Percentiles rank a stretch among this genome's conserved stretches.
phyloP scores from a whole-genome alignment of 192 early-diverging fungal species.

The Chytriomyces sp. region DNA sequence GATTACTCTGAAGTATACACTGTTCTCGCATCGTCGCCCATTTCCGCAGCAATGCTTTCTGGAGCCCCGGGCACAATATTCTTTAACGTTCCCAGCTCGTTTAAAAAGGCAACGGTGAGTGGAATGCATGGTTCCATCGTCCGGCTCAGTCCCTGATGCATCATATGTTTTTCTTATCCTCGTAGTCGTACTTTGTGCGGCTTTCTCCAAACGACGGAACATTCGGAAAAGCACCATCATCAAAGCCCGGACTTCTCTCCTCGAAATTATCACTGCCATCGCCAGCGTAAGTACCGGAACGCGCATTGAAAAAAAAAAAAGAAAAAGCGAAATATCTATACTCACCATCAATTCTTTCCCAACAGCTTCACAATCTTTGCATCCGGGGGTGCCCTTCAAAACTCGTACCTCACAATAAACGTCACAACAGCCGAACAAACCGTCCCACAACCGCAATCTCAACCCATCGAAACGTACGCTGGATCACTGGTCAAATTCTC shows the following conservation, averaged over 20 bases:
- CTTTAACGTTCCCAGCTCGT: slow-evolving; percentile 8
- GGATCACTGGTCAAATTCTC: neutral
- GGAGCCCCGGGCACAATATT: neutral
- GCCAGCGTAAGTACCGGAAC: neutral
- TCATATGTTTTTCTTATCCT: neutral
- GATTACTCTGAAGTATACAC: neutral
- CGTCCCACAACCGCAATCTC: neutral
- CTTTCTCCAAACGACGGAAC: slow-evolving; percentile 22
- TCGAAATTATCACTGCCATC: slow-evolving; percentile 19
- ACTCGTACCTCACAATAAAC: neutral
- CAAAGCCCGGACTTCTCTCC: neutral
- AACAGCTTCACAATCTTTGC: slow-evolving; percentile 21
- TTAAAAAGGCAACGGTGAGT: neutral
- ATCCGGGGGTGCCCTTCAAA: neutral
- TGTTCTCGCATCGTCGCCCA: neutral
- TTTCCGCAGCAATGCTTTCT: slow-evolving; percentile 1
- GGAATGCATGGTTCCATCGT: no score
- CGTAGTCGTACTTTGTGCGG: slow-evolving; percentile 13
- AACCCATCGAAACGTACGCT: neutral
- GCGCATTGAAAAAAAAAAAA: neutral
- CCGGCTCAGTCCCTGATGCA: neutral
- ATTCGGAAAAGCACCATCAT: neutral
- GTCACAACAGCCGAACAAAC: neutral
- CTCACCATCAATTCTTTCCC: neutral
- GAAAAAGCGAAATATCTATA: neutral